These are phyloP conservation scores for Cordyceps militaris DNA, from an alignment of 2,329 filamentous ascomycete species.

Conservation along the genomic window DNA sequence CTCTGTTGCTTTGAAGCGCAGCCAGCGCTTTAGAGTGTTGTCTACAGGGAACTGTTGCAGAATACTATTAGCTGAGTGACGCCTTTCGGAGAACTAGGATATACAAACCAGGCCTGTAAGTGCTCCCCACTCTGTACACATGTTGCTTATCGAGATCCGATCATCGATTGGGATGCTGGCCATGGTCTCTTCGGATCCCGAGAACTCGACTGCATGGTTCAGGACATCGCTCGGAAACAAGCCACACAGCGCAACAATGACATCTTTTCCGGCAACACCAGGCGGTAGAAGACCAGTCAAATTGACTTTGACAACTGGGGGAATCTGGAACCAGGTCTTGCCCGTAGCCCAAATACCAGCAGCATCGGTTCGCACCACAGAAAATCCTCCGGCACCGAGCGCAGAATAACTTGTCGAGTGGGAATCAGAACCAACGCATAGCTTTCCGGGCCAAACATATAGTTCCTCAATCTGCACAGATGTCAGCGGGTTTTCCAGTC, in stretches of 20 bases:
- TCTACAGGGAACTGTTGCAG: slow-evolving; percentile 63
- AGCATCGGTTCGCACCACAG: slow-evolving; percentile 82
- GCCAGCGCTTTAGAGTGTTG: slow-evolving; percentile 58
- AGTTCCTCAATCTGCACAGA: slow-evolving; percentile 65
- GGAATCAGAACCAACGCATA: slow-evolving; percentile 70
- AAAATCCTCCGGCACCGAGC: slow-evolving; percentile 59
- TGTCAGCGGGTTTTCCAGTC: neutral
- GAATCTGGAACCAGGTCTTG: slow-evolving; percentile 73
- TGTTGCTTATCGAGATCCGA: slow-evolving; percentile 65
- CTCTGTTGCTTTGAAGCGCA: slow-evolving; percentile 65
- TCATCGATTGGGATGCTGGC: slow-evolving; percentile 62
- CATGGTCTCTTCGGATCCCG: slow-evolving; percentile 72
- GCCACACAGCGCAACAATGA: slow-evolving; percentile 82
- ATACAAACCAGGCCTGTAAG: neutral
- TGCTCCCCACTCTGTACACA: slow-evolving; percentile 74
- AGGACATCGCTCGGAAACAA: slow-evolving; percentile 85
- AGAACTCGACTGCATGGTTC: slow-evolving; percentile 87
- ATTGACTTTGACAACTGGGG: slow-evolving; percentile 73
- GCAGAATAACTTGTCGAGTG: slow-evolving; percentile 84
- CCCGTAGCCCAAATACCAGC: slow-evolving; percentile 80
- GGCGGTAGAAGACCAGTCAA: slow-evolving; percentile 67
- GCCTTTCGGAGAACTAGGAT: neutral
- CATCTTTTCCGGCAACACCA: slow-evolving; percentile 88
- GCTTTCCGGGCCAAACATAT: slow-evolving; percentile 73
- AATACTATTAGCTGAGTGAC: neutral